Base-by-base conservation (phyloP, 441 rosid species). In the Pelargonium citronellum region DNA sequence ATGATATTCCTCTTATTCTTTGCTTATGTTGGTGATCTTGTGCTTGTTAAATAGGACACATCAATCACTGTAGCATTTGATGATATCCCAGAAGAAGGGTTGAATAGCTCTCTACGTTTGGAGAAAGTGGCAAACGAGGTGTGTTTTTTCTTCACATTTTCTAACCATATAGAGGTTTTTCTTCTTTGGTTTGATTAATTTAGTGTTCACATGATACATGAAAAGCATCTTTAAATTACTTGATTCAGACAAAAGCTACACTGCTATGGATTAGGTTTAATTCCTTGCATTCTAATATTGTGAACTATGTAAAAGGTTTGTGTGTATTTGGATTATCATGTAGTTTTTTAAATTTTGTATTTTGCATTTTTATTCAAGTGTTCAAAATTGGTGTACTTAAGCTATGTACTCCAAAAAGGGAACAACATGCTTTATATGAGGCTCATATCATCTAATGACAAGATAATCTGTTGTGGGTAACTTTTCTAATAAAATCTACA, bases 91-190 rank as follows among this genome's bases (percentile, higher is more conserved):
- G 97, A 95, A 67, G 98, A 95, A 62, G 98, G 99, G 57, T 74
- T 90, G 66, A 87, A 85, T 73, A 83, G 87, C 77, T 83, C 97
- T 24, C 72, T 95, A 30, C 87, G 98, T 46, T 75, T 95, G 67
- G 98, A 95, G 79, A 95, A 95, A 77, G 84, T 95, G 74, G 89
- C 99, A 5, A 95, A 95, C 77, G 99, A 95, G 92, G 99, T 88
- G 69, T 20, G 19, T 1, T 68, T 20, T 5, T 46, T 7, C 5
- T 27, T 71, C 15, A 22, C 4, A 64, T 51, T 63, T 64, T 68
- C 8, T 17, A 5, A 17, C 58, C 66, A 49, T 37, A 57, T 62
- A 5, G 22, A 39, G 37, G 55, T 66, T 74, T 49, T 66, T 16
- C 53, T 30, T 0, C 20, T 67, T 8, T 15, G 46, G 13, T 64